Evolutionary conservation across 1,284 basidiomycete species (phyloP), one percentile per base, ranked within the genome.

Genomic region (Apiotrichum gracile): DNA sequence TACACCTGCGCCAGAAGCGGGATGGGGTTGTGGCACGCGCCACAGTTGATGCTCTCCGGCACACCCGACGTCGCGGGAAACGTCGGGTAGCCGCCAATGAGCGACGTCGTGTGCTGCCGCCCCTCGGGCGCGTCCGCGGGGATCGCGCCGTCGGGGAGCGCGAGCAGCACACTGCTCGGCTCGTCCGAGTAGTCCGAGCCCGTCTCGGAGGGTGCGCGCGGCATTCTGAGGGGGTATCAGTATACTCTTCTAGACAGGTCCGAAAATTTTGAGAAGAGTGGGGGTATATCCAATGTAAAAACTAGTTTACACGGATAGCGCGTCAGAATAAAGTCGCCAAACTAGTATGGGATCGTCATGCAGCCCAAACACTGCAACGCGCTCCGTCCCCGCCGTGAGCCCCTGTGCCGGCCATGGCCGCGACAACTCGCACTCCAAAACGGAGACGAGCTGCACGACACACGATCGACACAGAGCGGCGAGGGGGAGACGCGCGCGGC

Each of bases 1-100:
- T 75, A 77, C 3, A 76, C 69, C 57, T 77, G 75, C 5, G 71
- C 61, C 13, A 76, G 57, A 1, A 76, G 66, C 2, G 74, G 74
- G 26, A 75, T 72, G 4, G 67, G 54, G 12, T 61, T 25, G 22
- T 67, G 61, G 54, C 74, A 75, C 3, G 65, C 45, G 31, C 62
- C 63, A 51, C 75, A 77, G 33, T 49, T 61, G 40, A 72, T 58
- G 10, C 55, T 55, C 13, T 55, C 47, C 3, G 70, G 67, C 0
- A 60, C 45, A n/a, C 4, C 50, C 31, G 5, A 60, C 34, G 2
- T 60, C 49, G 65, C 57, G 21, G 69, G 72, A 57, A 74, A 76
- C 33, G 70, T 62, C 0, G 75, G 72, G 55, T 74, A 72, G 2
- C 75, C 75, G 21, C 75, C 75, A 34, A 76, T 67, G 33, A 63